These are phyloP conservation scores for Plasmopara viticola DNA, from an alignment of 352 stramenopile species.

Conservation along the genomic window DNA sequence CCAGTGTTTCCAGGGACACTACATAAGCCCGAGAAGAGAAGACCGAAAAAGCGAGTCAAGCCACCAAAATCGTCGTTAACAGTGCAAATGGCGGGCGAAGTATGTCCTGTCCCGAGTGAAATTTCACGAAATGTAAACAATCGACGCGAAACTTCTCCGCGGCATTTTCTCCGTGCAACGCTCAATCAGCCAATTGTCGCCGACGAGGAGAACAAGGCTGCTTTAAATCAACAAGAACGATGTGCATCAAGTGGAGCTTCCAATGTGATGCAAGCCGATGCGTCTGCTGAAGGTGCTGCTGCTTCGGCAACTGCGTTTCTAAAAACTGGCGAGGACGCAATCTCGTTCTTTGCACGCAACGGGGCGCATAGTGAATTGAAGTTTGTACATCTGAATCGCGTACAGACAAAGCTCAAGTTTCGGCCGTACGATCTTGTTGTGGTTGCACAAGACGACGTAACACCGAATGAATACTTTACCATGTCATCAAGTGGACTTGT, in stretches of 20 bases:
- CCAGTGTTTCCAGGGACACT: constrained; percentile 60
- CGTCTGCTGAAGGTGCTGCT: constrained; percentile 44
- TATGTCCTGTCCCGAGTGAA: not conserved
- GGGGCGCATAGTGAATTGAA: constrained; percentile 89
- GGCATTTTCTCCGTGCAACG: constrained; percentile 59
- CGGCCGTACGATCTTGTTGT: constrained; percentile 91
- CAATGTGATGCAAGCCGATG: constrained; percentile 16
- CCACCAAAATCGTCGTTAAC: constrained; percentile 7
- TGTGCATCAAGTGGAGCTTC: constrained; percentile 30
- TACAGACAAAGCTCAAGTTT: constrained; percentile 61
- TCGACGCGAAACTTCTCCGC: constrained; percentile 48
- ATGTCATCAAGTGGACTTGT: constrained; percentile 86
- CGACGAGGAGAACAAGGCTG: constrained; percentile 16
- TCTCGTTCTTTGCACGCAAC: constrained; percentile 92
- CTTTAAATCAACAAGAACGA: constrained; percentile 23
- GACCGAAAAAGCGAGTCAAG: constrained; percentile 16
- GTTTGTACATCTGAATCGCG: constrained; percentile 91
- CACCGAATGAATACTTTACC: constrained; percentile 83
- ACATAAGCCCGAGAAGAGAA: constrained; percentile 40
- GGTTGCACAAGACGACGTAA: constrained; percentile 70
- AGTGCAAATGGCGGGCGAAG: not conserved
- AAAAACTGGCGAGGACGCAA: constrained; percentile 85
- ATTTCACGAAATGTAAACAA: constrained; percentile 11
- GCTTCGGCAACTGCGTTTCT: constrained; percentile 48
- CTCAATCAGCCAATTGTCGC: constrained; percentile 29